Percentiles rank a stretch among this genome's conserved stretches.
phyloP scores from a whole-genome alignment of 2,329 filamentous ascomycete species.

The Ceratocystis albifundus region DNA sequence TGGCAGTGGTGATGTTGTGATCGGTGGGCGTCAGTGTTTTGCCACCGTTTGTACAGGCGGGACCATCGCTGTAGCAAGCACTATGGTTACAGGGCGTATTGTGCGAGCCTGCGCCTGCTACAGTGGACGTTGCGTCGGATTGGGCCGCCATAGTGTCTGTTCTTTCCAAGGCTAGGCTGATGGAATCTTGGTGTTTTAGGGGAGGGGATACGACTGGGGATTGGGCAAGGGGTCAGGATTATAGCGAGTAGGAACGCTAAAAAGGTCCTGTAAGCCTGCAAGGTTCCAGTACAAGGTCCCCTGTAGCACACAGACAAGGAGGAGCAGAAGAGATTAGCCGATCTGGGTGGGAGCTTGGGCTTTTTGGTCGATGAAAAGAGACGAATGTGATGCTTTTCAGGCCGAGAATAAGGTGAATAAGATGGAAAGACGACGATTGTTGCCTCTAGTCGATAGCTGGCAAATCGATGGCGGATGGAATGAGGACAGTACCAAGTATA shows the following conservation, averaged over 20 bases:
- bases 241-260: neutral
- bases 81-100: neutral
- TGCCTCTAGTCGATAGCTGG: neutral
- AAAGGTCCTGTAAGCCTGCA: neutral
- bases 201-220: neutral
- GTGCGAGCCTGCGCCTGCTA: neutral
- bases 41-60: neutral
- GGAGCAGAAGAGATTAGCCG: neutral
- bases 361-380: neutral
- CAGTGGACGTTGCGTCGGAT: neutral
- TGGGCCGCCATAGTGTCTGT: neutral
- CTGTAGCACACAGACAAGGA: slow-evolving; percentile 4
- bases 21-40: neutral
- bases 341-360: slow-evolving; percentile 1
- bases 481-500: neutral
- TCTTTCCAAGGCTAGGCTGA: neutral
- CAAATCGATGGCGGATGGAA: neutral
- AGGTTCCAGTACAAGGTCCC: neutral
- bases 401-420: neutral
- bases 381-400: neutral
- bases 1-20: neutral
- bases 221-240: neutral
- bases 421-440: neutral
- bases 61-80: neutral
- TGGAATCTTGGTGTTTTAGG: slow-evolving; percentile 5